These are phyloP conservation scores for Pleurozium schreberi DNA, from an alignment of 225 moss, liverwort and hornwort genomes.

Conservation along the genomic window DNA sequence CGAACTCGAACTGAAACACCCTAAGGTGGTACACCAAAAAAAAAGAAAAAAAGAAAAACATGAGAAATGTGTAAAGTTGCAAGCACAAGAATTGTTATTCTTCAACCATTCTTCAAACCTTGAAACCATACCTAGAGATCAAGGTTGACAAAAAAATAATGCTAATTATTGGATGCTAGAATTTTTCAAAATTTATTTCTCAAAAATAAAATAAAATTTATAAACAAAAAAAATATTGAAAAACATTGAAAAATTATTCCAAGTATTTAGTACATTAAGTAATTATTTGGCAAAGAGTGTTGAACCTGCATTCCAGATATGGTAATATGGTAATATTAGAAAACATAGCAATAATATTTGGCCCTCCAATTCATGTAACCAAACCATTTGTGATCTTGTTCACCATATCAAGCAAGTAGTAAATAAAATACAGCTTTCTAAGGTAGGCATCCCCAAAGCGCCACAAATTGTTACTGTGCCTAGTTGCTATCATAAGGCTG, in stretches of 20 bases:
- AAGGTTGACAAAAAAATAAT: not conserved
- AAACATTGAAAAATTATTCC: not conserved
- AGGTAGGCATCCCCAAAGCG: too few relatives aligned
- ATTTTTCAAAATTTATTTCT: not conserved
- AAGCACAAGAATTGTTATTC: not conserved
- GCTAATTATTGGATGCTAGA: not conserved
- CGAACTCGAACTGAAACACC: slow-evolving; percentile 91
- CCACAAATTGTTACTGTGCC: too few relatives aligned
- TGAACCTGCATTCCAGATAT: rapidly evolving
- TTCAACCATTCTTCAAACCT: not conserved
- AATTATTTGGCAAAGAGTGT: rapidly evolving
- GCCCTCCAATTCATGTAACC: not conserved
- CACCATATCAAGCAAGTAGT: not conserved
- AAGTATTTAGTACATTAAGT: not conserved
- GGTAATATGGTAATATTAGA: too few relatives aligned
- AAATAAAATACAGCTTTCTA: not conserved
- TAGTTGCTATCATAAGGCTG: too few relatives aligned
- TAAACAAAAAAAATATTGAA: rapidly evolving
- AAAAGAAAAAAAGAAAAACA: not conserved
- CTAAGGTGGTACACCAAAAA: slow-evolving; percentile 1
- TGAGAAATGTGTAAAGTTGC: not conserved
- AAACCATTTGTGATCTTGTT: not conserved
- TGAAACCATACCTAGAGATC: rapidly evolving
- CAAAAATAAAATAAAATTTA: too few relatives aligned
- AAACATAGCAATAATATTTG: not conserved